These are phyloP conservation scores for Phytopythium aichiense DNA, from an alignment of 352 stramenopile genomes.

Conservation along the genomic window DNA sequence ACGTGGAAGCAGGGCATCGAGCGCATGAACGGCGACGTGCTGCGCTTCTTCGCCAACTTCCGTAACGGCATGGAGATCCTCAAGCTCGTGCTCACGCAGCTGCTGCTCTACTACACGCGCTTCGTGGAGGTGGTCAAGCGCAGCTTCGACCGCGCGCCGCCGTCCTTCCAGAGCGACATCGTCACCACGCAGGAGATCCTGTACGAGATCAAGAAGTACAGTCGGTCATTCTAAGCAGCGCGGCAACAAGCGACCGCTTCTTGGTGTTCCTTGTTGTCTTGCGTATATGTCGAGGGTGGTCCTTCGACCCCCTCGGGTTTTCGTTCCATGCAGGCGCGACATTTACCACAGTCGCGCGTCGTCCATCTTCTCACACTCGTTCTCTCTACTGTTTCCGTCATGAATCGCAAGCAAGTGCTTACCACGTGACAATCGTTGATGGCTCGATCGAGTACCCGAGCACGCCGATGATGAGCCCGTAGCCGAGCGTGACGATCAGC, in stretches of 20 bases:
- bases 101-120: constrained; percentile 98
- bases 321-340: constrained; percentile 1
- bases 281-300: not conserved
- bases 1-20: constrained; percentile 96
- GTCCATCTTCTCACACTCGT: not conserved
- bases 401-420: not conserved
- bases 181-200: constrained; percentile 96
- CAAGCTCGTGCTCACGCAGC: constrained; percentile 97
- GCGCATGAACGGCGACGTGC: constrained; percentile 97
- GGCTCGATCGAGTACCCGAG: constrained; percentile 74
- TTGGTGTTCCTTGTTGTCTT: not conserved
- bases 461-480: constrained; percentile 76
- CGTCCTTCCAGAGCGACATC: constrained; percentile 91
- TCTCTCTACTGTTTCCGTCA: not conserved
- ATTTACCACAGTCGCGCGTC: not conserved
- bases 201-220: constrained; percentile 98
- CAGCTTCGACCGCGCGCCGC: constrained; percentile 67
- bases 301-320: not conserved
- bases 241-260: not conserved
- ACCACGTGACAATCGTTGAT: constrained; percentile 17
- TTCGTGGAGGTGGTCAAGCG: constrained; percentile 98
- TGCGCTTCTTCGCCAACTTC: constrained; percentile 98
- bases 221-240: constrained; percentile 73
- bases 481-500: constrained; percentile 86
- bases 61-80: constrained; percentile 99